A percentile compares a stretch with the other conserved stretches of the same genome.
Evolutionary conservation across 2,329 filamentous ascomycete species (phyloP).

Genomic region (Ophiostoma piceae): DNA sequence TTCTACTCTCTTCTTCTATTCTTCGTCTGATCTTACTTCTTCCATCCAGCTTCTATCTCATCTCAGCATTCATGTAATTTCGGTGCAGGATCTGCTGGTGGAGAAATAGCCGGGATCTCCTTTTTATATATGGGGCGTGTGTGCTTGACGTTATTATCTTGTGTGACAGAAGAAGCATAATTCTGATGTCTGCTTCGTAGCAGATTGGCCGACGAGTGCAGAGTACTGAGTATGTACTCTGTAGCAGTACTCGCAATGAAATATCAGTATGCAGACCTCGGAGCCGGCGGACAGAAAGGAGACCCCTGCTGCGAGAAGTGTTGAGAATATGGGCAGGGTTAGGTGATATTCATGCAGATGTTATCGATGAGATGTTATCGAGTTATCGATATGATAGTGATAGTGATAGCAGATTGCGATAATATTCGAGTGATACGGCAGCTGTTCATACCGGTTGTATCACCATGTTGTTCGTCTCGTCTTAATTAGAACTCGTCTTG

Average conservation of each 20-base stretch:
- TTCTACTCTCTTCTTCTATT: neutral
- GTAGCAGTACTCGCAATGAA: neutral
- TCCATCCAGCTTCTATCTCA: neutral
- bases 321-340: neutral
- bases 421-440: neutral
- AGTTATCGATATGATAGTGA: neutral
- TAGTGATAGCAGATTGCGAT: neutral
- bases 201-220: neutral
- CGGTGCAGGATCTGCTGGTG: slow-evolving; percentile 21
- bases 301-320: neutral
- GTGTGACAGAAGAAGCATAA: neutral
- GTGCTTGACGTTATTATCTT: neutral
- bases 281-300: neutral
- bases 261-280: neutral
- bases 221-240: too few relatives aligned
- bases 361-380: neutral
- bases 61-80: slow-evolving; percentile 16
- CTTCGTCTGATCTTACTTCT: neutral
- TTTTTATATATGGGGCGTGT: slow-evolving; percentile 20
- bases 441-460: neutral
- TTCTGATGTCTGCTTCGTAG: neutral
- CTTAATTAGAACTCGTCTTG: neutral
- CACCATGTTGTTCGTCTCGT: slow-evolving; percentile 1
- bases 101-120: slow-evolving; percentile 20
- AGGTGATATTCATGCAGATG: slow-evolving; percentile 4